phyloP scores from a whole-genome alignment of 2,329 filamentous ascomycete species.

The Claviceps cyperi region DNA sequence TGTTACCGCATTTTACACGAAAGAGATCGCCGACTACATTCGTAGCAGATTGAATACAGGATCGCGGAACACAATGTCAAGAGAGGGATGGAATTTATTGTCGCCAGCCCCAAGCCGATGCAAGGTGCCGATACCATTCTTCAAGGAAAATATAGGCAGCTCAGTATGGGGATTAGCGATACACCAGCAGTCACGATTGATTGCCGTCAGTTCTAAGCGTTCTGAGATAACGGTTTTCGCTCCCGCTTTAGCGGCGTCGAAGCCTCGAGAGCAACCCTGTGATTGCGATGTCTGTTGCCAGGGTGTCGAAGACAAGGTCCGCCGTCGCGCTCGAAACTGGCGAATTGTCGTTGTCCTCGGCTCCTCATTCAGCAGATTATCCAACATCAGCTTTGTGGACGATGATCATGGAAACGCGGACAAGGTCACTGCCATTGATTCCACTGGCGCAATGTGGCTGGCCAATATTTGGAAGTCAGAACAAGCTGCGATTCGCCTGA shows the following conservation, averaged over 20 bases:
- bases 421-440: conserved; percentile 36
- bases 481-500: conserved; percentile 15
- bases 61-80: neutral
- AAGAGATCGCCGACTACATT: conserved; percentile 32
- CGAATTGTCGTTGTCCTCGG: conserved; percentile 32
- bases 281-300: conserved; percentile 6
- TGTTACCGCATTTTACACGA: conserved; percentile 54
- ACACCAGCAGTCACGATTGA: conserved; percentile 65
- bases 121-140: conserved; percentile 35
- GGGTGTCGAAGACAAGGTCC: conserved; percentile 19
- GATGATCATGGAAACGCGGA: conserved; percentile 32
- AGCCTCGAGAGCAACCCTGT: neutral
- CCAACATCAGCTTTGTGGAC: conserved; percentile 36
- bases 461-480: conserved; percentile 35
- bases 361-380: conserved; percentile 29
- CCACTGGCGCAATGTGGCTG: conserved; percentile 33
- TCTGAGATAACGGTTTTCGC: conserved; percentile 39
- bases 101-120: conserved; percentile 1
- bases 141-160: conserved; percentile 58
- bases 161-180: conserved; percentile 86
- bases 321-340: conserved; percentile 31
- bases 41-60: conserved; percentile 9
- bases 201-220: conserved; percentile 74
- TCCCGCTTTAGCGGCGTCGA: conserved; percentile 21
- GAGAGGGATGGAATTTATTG: neutral